Conservation (phyloP, 345 rosid genomes). For the Salix arbutifolia region DNA sequence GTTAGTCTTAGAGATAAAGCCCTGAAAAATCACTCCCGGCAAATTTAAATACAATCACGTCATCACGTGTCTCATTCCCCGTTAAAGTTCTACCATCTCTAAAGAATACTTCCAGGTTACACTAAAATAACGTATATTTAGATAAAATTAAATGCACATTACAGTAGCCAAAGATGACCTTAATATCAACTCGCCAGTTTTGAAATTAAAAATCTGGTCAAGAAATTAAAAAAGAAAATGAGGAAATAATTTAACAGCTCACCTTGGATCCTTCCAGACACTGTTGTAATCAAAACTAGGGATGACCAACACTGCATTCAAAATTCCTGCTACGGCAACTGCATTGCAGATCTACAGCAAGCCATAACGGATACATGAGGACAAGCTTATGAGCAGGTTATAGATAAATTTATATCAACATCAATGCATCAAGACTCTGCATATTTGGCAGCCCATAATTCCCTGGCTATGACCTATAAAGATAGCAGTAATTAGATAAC, state of each 20-base stretch:
- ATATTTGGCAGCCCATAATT: neutral
- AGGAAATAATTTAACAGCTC: conserved; percentile 4
- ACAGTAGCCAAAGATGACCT: neutral
- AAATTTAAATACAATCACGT: neutral
- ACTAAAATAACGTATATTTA: neutral
- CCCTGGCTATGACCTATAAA: neutral
- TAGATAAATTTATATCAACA: neutral
- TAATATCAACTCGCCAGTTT: neutral
- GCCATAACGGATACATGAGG: neutral
- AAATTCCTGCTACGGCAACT: conserved; percentile 90
- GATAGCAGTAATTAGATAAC: conserved; percentile 4
- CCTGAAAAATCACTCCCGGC: neutral
- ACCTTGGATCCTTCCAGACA: conserved; percentile 95
- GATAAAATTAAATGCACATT: neutral
- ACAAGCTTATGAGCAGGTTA: conserved; percentile 6
- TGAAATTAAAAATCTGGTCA: neutral
- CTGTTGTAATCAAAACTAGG: conserved; percentile 72
- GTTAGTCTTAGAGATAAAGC: neutral
- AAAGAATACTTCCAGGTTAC: neutral
- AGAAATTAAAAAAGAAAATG: neutral
- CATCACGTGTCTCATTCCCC: neutral
- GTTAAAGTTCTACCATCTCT: neutral
- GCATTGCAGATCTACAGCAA: conserved; percentile 80
- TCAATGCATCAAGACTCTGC: neutral
- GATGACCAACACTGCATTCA: conserved; percentile 76